Evolutionary conservation across 331 rosid genomes (phyloP).

Genomic region (Pyracantha coccinea): DNA sequence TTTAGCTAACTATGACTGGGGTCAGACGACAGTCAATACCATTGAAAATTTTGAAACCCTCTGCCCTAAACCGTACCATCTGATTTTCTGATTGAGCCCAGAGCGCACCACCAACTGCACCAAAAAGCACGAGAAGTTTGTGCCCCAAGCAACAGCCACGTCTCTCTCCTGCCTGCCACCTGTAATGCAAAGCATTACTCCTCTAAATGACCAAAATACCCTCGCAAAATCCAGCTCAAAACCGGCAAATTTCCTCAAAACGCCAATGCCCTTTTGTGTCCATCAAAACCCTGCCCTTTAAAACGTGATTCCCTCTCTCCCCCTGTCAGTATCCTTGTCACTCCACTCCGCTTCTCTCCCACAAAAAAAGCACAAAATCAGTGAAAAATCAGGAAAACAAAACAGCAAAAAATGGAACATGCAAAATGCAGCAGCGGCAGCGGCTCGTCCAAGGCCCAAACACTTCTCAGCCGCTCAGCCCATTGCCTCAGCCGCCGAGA

Average conservation of each 20-base stretch:
- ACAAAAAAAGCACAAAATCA: background rate
- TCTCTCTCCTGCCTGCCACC: background rate
- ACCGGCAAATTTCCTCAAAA: background rate
- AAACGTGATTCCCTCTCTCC: background rate
- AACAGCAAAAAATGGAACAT: background rate
- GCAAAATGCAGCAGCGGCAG: background rate
- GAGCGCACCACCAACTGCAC: background rate
- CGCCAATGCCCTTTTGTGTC: background rate
- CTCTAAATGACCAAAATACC: background rate
- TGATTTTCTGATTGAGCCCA: background rate
- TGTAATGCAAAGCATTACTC: background rate
- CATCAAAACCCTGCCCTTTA: background rate
- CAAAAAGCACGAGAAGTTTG: background rate
- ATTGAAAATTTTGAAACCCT: no score
- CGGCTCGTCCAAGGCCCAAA: background rate
- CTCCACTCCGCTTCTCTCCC: background rate
- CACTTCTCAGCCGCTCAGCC: background rate
- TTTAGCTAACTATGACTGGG: no score
- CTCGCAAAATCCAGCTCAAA: background rate
- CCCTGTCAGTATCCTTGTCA: background rate
- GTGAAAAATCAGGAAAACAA: background rate
- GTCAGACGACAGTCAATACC: no score
- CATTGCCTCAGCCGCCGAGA: constrained; percentile 12
- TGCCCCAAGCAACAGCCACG: background rate
- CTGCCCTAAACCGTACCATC: background rate